Evolutionary conservation across 257 asterid species (phyloP).

Genomic region (Cinchona pubescens): DNA sequence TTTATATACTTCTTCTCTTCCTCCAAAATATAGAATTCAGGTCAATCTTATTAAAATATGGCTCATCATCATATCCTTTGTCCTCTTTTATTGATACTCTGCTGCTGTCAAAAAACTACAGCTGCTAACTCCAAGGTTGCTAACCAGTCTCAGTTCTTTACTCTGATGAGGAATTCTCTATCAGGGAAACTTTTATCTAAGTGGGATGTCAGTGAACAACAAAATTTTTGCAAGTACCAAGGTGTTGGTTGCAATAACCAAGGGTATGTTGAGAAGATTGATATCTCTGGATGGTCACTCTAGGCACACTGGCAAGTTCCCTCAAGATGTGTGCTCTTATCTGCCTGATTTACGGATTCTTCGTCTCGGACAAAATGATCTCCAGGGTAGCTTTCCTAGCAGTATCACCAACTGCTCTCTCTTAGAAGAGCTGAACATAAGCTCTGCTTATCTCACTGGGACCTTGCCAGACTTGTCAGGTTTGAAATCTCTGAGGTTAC

Average conservation of each 20-base stretch:
- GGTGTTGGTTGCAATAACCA: constrained; percentile 62
- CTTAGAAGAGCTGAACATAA: constrained; percentile 58
- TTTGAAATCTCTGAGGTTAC: constrained; percentile 37
- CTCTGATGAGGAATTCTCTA: constrained; percentile 34
- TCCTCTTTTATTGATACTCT: constrained; percentile 26
- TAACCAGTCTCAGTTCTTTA: constrained; percentile 49
- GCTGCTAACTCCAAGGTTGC: constrained; percentile 12
- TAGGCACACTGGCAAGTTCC: constrained; percentile 63
- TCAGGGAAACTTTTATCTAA: constrained; percentile 43
- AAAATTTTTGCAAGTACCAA: constrained; percentile 39
- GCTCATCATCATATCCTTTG: constrained; percentile 27
- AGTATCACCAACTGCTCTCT: constrained; percentile 54
- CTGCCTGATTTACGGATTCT: constrained; percentile 56
- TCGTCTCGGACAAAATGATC: constrained; percentile 44
- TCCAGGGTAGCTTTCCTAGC: constrained; percentile 49
- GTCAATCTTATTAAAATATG: constrained; percentile 23
- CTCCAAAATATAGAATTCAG: constrained; percentile 6
- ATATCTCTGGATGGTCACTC: constrained; percentile 61
- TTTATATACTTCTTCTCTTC: constrained; percentile 54
- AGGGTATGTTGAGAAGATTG: constrained; percentile 43
- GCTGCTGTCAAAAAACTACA: constrained; percentile 24
- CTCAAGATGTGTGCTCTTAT: constrained; percentile 54
- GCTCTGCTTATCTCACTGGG: constrained; percentile 39
- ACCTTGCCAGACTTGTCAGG: constrained; percentile 67
- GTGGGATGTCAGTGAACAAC: constrained; percentile 42